These are phyloP conservation scores for Fusarium palustre DNA, from an alignment of 2,329 filamentous ascomycete species.

Conservation along the genomic window DNA sequence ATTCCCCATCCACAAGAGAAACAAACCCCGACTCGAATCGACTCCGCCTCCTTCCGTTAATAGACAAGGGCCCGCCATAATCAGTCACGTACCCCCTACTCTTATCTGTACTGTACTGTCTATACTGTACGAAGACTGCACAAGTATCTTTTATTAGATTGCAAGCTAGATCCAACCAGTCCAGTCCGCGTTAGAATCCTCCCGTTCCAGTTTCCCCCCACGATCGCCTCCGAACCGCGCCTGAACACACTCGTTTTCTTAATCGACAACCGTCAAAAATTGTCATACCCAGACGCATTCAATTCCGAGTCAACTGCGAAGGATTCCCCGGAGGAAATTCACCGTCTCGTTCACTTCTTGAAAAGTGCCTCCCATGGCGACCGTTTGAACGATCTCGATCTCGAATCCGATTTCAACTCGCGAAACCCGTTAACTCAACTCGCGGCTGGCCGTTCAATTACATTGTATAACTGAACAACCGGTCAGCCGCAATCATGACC, in stretches of 20 bases:
- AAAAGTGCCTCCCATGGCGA: constrained; percentile 38
- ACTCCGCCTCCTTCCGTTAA: constrained; percentile 22
- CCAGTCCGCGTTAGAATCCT: constrained; percentile 28
- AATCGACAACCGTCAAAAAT: constrained; percentile 1
- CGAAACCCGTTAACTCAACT: constrained; percentile 41
- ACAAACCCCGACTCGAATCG: not conserved
- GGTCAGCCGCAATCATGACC: constrained; percentile 47
- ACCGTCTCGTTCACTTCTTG: not conserved
- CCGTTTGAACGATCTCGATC: constrained; percentile 31
- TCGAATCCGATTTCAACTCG: constrained; percentile 22
- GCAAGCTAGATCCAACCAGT: constrained; percentile 9
- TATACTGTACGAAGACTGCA: not conserved
- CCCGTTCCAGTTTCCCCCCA: constrained; percentile 23
- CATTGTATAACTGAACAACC: constrained; percentile 32
- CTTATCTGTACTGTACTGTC: not conserved
- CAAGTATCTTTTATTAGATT: constrained; percentile 8
- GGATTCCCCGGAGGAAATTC: constrained; percentile 4
- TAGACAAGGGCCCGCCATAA: constrained; percentile 24
- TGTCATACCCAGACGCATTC: constrained; percentile 11
- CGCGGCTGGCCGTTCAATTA: constrained; percentile 46
- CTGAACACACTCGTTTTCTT: constrained; percentile 23
- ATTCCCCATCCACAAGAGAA: not conserved
- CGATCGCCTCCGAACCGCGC: constrained; percentile 28
- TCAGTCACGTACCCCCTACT: constrained; percentile 13
- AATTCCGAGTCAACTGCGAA: not conserved